Percentiles rank a stretch among this genome's conserved stretches.
Conservation (phyloP, 2,329 filamentous ascomycete species). For the Exophiala lecanii-corni region DNA sequence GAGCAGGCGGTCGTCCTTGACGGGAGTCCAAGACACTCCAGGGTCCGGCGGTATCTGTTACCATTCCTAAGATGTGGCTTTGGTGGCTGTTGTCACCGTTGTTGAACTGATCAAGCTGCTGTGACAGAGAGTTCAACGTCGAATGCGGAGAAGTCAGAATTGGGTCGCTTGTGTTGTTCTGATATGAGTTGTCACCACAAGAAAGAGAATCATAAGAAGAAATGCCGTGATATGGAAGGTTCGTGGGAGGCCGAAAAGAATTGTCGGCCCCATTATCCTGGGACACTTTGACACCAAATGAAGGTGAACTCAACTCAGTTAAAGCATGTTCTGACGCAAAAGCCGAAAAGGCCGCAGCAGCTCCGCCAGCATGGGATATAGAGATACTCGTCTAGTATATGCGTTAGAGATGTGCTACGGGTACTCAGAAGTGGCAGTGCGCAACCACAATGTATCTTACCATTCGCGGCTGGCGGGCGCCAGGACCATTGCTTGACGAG, state of each 20-base stretch:
- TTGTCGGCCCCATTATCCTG: constrained; percentile 9
- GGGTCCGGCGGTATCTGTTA: constrained; percentile 3
- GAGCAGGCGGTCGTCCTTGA: constrained; percentile 4
- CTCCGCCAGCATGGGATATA: constrained; percentile 16
- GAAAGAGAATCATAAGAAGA: neutral
- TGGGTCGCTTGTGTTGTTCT: constrained; percentile 10
- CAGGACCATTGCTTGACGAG: neutral
- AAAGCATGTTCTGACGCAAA: constrained; percentile 14
- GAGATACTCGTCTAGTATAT: constrained; percentile 11
- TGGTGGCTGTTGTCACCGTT: constrained; percentile 11
- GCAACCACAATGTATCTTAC: constrained; percentile 15
- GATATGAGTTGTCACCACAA: neutral
- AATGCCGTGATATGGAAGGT: constrained; percentile 3
- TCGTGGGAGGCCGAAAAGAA: constrained; percentile 6
- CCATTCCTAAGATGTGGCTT: neutral
- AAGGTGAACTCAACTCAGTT: constrained; percentile 15
- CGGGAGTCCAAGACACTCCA: constrained; percentile 14
- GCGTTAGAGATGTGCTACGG: constrained; percentile 11
- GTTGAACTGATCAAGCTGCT: too few relatives aligned
- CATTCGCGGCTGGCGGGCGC: constrained; percentile 1
- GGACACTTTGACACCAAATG: constrained; percentile 10
- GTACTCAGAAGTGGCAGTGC: constrained; percentile 12
- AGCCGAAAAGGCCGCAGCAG: constrained; percentile 12
- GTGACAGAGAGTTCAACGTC: too few relatives aligned
- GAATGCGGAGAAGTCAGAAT: constrained; percentile 4